Evolutionary conservation across 345 rosid genomes (phyloP).

Genomic region (Syzygium oleosum): DNA sequence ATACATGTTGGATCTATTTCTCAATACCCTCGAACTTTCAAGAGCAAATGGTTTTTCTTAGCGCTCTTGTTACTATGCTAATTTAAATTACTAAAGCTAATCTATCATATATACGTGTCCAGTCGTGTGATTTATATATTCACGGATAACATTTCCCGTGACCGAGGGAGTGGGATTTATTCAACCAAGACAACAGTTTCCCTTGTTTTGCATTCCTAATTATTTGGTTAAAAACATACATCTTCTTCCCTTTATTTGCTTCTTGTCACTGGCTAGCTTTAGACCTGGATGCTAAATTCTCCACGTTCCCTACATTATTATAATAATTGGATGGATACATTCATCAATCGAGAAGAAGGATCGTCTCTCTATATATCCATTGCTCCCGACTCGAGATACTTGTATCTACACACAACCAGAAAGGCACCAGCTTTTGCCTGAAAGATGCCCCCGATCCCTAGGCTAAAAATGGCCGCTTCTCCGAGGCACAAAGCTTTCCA

Average conservation of each 20-base stretch:
- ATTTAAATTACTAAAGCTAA: not conserved
- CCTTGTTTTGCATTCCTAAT: not conserved
- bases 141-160: not conserved
- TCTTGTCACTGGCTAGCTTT: not conserved
- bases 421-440: not conserved
- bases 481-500: not conserved
- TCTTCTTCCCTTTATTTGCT: not conserved
- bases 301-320: not conserved
- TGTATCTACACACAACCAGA: not conserved
- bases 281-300: not conserved
- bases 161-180: not conserved
- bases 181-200: not conserved
- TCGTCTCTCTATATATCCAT: not conserved
- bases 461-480: not conserved
- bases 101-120: not conserved
- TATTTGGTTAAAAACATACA: not conserved
- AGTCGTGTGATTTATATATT: not conserved
- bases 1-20: not conserved
- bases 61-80: not conserved
- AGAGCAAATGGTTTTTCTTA: not conserved
- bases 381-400: not conserved
- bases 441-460: not conserved
- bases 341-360: not conserved
- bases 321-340: not conserved
- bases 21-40: not conserved